Evolutionary conservation across 2,329 filamentous ascomycete genomes (phyloP).

Genomic region (Neopestalotiopsis rosae): DNA sequence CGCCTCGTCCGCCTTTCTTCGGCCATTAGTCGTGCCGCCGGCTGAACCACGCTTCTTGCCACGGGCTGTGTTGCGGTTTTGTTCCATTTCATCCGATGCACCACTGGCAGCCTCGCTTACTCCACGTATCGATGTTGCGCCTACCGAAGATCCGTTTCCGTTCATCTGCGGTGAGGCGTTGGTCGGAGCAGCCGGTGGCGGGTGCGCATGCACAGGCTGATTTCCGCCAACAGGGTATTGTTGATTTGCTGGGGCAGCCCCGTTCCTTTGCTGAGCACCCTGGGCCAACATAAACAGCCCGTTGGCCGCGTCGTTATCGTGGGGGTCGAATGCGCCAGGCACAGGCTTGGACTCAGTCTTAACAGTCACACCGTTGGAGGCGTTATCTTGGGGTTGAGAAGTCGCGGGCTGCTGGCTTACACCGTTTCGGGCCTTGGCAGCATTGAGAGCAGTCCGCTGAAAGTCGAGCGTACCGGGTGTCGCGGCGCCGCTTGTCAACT

Average conservation of each 20-base stretch:
- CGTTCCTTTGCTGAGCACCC: slow-evolving; percentile 60
- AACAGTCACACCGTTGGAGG: slow-evolving; percentile 44
- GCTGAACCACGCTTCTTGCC: slow-evolving; percentile 70
- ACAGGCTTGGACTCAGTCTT: slow-evolving; percentile 58
- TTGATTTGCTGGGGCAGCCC: slow-evolving; percentile 54
- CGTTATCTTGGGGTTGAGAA: slow-evolving; percentile 59
- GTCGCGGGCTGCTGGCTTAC: slow-evolving; percentile 44
- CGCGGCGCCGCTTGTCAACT: slow-evolving; percentile 78
- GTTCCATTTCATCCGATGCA: slow-evolving; percentile 75
- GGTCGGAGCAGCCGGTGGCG: slow-evolving; percentile 41
- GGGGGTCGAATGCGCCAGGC: slow-evolving; percentile 77
- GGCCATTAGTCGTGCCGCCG: slow-evolving; percentile 60
- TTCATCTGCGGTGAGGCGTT: slow-evolving; percentile 59
- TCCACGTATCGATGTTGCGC: slow-evolving; percentile 54
- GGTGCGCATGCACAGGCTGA: slow-evolving; percentile 56
- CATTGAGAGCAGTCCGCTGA: slow-evolving; percentile 87
- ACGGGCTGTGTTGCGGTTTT: slow-evolving; percentile 66
- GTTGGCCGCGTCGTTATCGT: slow-evolving; percentile 95
- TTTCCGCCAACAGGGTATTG: slow-evolving; percentile 51
- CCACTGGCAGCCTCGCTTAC: slow-evolving; percentile 73
- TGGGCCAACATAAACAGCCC: slow-evolving; percentile 90
- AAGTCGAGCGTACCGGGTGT: slow-evolving; percentile 94
- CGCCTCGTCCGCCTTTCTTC: slow-evolving; percentile 78
- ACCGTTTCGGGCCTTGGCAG: slow-evolving; percentile 64
- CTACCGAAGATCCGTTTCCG: slow-evolving; percentile 50